These are phyloP conservation scores for Picea sitchensis DNA, from an alignment of 75 land plant species.

Conservation along the genomic window DNA sequence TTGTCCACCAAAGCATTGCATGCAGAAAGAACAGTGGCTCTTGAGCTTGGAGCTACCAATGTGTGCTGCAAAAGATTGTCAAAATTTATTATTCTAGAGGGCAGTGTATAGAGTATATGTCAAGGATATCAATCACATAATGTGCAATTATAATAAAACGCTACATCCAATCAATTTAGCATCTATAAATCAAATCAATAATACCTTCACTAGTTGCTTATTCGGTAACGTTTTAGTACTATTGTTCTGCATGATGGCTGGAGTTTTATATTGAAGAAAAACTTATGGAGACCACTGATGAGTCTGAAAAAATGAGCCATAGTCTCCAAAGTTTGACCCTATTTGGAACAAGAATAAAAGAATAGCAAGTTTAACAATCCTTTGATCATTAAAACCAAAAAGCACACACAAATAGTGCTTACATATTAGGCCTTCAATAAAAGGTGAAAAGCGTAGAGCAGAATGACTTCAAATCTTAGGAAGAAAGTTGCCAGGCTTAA, in stretches of 20 bases:
- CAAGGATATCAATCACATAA: not conserved
- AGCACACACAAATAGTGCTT: not conserved
- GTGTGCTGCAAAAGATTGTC: conserved; percentile 23
- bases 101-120: not conserved
- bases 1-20: conserved; percentile 5
- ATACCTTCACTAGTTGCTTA: conserved; percentile 50
- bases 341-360: conserved; percentile 1
- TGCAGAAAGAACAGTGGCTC: conserved; percentile 11
- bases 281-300: conserved; percentile 63
- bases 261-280: conserved; percentile 43
- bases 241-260: conserved; percentile 23
- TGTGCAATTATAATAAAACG: not conserved
- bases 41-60: conserved; percentile 12
- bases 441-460: no score
- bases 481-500: not conserved
- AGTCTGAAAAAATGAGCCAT: conserved; percentile 82
- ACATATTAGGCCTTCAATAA: not conserved
- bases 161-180: not conserved
- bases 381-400: not conserved
- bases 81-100: not conserved
- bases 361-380: not conserved
- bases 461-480: no score
- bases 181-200: not conserved
- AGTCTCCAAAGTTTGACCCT: conserved; percentile 88
- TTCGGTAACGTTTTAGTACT: conserved; percentile 29